Base-by-base conservation (phyloP, 176 grass and related monocot species). In the Carex parvula region DNA sequence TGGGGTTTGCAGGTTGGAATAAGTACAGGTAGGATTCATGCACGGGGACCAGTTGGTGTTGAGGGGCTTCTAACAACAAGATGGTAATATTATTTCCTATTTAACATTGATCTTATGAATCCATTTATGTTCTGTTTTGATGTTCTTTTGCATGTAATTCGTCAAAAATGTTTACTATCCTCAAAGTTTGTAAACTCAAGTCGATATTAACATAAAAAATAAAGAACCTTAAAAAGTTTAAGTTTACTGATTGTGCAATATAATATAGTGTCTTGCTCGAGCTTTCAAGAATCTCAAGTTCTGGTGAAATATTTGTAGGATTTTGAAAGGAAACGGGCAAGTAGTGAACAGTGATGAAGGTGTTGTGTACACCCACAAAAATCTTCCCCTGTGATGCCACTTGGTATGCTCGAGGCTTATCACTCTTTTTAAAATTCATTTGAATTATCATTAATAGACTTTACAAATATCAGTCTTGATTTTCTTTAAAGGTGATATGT, bases 21-120 rank as follows among this genome's bases (percentile, higher is more conserved):
- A 88, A 99, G 96, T 86, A 99, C 96, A 54, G 92, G 96, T 26
- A 94, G 96, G 24, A 99, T 99, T 85, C 96, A 99, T 93, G 93
- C 96, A 52, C 96, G 96, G 3, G 96, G 96, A 58, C 96, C 96
- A 26, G 96, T 99, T 85, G 96, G 96, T 84, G 96, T 99, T 78
- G 95, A 97, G 85, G 95, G 95, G 60, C 85, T 97, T 14, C 81
- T 97, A 83, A 97, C 95, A 24, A 94, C 89, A 55, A 83, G 95
- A 74, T 97, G 95, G 95, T 98, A 93, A 54, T 20, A n/a, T 81
- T 57, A 50, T 85, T 81, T 62, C 57, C 54, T 48, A 24, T 53
- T 26, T 70, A 33, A 61, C 20, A 64, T 32, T 71, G 50, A 8
- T 69, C 16, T 33, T 82, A 11, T 22, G 14, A 71, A 80, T 72